Percentiles rank a stretch among this genome's conserved stretches.
phyloP scores from a whole-genome alignment of 1,139 yeast genomes.

The Pichiaceae sp. region DNA sequence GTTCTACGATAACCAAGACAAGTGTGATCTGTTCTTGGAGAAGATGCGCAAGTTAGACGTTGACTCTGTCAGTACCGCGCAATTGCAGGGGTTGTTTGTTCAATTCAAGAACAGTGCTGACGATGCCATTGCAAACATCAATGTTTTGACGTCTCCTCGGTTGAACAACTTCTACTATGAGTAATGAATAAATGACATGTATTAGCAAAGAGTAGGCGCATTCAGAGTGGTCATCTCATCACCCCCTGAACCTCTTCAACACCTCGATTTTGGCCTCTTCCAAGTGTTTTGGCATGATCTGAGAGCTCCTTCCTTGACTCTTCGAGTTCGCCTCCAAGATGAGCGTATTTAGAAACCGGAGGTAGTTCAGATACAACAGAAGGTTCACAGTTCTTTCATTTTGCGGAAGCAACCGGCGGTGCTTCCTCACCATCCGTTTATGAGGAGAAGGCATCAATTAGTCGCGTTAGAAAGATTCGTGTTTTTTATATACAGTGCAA shows the following conservation, averaged over 20 bases:
- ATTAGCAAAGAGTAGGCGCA: neutral
- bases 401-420: conserved; percentile 3
- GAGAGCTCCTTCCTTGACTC: conserved; percentile 29
- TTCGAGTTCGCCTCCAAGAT: conserved; percentile 26
- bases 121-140: conserved; percentile 63
- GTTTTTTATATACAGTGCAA: no score
- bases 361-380: conserved; percentile 39
- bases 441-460: conserved; percentile 1
- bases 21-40: conserved; percentile 56
- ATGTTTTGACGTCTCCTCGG: conserved; percentile 29
- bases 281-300: conserved; percentile 28
- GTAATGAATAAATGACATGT: conserved; percentile 5
- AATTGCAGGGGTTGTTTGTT: conserved; percentile 89
- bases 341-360: conserved; percentile 36
- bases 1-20: conserved; percentile 59
- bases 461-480: no score
- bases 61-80: conserved; percentile 78
- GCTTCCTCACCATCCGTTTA: conserved; percentile 1
- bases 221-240: neutral
- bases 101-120: conserved; percentile 82
- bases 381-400: conserved; percentile 21
- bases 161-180: conserved; percentile 24
- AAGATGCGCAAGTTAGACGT: conserved; percentile 41
- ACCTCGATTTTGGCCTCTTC: conserved; percentile 22
- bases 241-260: conserved; percentile 21